These are phyloP conservation scores for Filosporella fistucella DNA, from an alignment of 495 filamentous ascomycete species.

Conservation along the genomic window DNA sequence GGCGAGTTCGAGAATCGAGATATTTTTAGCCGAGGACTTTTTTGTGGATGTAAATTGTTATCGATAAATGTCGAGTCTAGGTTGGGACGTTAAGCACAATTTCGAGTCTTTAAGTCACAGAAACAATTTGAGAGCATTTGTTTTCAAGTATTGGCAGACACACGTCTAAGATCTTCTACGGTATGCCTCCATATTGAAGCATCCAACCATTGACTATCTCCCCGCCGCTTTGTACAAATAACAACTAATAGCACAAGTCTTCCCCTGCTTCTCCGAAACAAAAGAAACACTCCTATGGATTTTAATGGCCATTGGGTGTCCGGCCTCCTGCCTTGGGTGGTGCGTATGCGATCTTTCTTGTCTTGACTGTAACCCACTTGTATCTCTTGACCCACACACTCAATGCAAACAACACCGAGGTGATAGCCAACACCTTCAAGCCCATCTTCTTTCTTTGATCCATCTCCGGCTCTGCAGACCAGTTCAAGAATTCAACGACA, in stretches of 20 bases:
- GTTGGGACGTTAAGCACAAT: too few species aligned
- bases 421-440: conserved; percentile 81
- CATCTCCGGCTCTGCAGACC: conserved; percentile 98
- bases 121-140: not conserved
- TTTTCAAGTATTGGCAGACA: conserved; percentile 5
- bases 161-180: conserved; percentile 9
- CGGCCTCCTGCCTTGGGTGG: conserved; percentile 12
- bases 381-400: conserved; percentile 99
- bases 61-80: too few species aligned
- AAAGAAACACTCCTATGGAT: conserved; percentile 15
- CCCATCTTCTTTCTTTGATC: conserved; percentile 99
- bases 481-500: conserved; percentile 97
- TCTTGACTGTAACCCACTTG: conserved; percentile 96
- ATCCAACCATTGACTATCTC: not conserved
- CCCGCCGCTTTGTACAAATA: conserved; percentile 21
- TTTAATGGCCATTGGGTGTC: conserved; percentile 7
- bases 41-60: not conserved
- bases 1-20: not conserved
- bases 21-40: not conserved
- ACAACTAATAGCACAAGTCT: conserved; percentile 24
- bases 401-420: conserved; percentile 72
- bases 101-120: too few species aligned
- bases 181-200: conserved; percentile 15
- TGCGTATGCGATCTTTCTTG: conserved; percentile 69
- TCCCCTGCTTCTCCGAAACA: conserved; percentile 11